Conservation (phyloP, 352 stramenopile genomes). For the Aphanomyces euteiches region DNA sequence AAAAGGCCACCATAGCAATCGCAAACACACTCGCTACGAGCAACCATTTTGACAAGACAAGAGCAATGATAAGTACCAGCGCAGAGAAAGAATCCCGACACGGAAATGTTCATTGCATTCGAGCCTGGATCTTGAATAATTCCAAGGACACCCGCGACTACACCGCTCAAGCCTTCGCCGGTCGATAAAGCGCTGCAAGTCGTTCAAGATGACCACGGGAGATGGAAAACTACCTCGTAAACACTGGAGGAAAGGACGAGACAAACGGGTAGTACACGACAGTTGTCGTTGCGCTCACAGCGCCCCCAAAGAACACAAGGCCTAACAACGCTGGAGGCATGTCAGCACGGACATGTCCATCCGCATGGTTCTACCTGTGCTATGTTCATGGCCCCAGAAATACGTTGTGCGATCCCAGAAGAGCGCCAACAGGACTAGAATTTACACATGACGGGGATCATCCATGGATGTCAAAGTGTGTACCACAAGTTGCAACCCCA, state of each 20-base stretch:
- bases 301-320: conserved; percentile 57
- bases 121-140: conserved; percentile 56
- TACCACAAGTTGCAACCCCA: conserved; percentile 39
- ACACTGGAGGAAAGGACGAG: conserved; percentile 53
- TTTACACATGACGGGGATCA: neutral
- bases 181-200: conserved; percentile 44
- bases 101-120: conserved; percentile 49
- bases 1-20: conserved; percentile 50
- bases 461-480: neutral
- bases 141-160: conserved; percentile 51
- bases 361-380: conserved; percentile 38
- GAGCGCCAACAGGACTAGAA: conserved; percentile 50
- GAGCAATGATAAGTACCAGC: conserved; percentile 40
- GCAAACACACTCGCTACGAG: conserved; percentile 47
- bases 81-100: conserved; percentile 53
- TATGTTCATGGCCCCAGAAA: conserved; percentile 52
- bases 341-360: neutral
- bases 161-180: conserved; percentile 61
- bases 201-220: neutral
- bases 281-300: conserved; percentile 67
- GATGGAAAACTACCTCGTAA: conserved; percentile 38
- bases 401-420: conserved; percentile 50
- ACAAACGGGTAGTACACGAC: conserved; percentile 75
- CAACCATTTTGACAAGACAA: conserved; percentile 1
- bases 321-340: conserved; percentile 47